Base-by-base conservation (phyloP, 169 alveolate genomes). In the Eimeria brunetti region DNA sequence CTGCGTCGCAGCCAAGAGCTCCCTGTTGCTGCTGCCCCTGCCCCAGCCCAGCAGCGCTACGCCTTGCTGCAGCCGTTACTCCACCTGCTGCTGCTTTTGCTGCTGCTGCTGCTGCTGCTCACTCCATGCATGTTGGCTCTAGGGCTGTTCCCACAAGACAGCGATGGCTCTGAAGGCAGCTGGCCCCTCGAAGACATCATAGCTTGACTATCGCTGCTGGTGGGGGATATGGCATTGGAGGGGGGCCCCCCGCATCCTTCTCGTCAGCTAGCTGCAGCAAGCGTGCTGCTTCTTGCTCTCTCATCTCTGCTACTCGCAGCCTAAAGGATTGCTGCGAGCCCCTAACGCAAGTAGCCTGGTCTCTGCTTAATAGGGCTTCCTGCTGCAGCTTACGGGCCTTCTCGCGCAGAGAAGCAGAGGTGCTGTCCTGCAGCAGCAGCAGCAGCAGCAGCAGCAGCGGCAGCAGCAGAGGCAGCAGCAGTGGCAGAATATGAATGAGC, bases 261-360 rank as follows among this genome's bases (percentile, higher is more conserved):
- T 49, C 51, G 22, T 75, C 85, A 9, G 85, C 85, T 14, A 75
- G 22, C 22, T 18, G 58, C 78, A 84, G 64, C 91, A 84, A 78
- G 60, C 41, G 27, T 33, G 73, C 94, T 18, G 94, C 94, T 69
- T 88, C 78, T 38, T 69, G 81, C 84, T 88, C 94, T 67, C 84
- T 20, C 51, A 30, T 71, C 51, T 88, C 94, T 9, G 94, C 94
- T 1, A 69, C 62, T 46, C 16, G 30, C 49, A 88, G 33, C 67
- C 73, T n/a, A 53, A 73, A 71, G 38, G 83, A 16, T 46, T 64
- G 94, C 67, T 64, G 73, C 36, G 85, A 46, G 44, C 94, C 94
- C 38, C 94, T 60, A 20, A 88, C 94, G 46, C 73, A 60, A 7
- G 84, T 73, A n/a, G 94, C 94, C 46, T 67, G 73, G 84, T 88